A percentile compares a stretch with the other conserved stretches of the same genome.
These are phyloP conservation scores for Lodderomyces margitis DNA, from an alignment of 1,139 yeast genomes.

Conservation along the genomic window DNA sequence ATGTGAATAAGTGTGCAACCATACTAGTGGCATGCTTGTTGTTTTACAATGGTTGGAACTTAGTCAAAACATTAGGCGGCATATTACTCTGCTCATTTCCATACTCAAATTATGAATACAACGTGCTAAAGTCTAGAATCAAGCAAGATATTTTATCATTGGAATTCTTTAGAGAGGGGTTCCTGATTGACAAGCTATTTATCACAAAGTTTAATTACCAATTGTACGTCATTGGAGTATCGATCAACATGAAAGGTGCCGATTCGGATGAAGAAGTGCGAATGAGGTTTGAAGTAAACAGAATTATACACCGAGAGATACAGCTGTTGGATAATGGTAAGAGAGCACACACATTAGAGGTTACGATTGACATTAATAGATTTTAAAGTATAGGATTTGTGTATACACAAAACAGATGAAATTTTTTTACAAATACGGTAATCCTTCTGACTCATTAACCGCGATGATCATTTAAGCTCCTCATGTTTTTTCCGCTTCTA, in stretches of 20 bases:
- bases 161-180: slow-evolving; percentile 50
- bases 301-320: slow-evolving; percentile 41
- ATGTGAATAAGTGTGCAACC: slow-evolving; percentile 51
- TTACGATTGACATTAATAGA: slow-evolving; percentile 62
- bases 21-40: slow-evolving; percentile 49
- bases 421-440: neutral
- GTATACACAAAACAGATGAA: neutral
- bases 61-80: slow-evolving; percentile 52
- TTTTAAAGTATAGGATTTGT: slow-evolving; percentile 7
- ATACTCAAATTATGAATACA: slow-evolving; percentile 38
- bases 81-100: slow-evolving; percentile 56
- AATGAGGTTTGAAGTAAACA: slow-evolving; percentile 52
- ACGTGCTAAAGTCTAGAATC: slow-evolving; percentile 33
- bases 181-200: slow-evolving; percentile 47
- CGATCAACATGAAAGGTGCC: slow-evolving; percentile 61
- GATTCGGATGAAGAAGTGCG: slow-evolving; percentile 65
- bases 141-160: slow-evolving; percentile 38
- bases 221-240: slow-evolving; percentile 55
- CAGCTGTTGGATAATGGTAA: slow-evolving; percentile 22
- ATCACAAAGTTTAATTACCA: slow-evolving; percentile 63
- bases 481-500: neutral
- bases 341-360: slow-evolving; percentile 43
- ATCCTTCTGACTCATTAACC: slow-evolving; percentile 1
- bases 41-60: slow-evolving; percentile 53
- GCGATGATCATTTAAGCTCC: slow-evolving; percentile 2